Evolutionary conservation across 2,329 filamentous ascomycete species (phyloP), one percentile per base, ranked within the genome.

Genomic region (Fusarium citri): DNA sequence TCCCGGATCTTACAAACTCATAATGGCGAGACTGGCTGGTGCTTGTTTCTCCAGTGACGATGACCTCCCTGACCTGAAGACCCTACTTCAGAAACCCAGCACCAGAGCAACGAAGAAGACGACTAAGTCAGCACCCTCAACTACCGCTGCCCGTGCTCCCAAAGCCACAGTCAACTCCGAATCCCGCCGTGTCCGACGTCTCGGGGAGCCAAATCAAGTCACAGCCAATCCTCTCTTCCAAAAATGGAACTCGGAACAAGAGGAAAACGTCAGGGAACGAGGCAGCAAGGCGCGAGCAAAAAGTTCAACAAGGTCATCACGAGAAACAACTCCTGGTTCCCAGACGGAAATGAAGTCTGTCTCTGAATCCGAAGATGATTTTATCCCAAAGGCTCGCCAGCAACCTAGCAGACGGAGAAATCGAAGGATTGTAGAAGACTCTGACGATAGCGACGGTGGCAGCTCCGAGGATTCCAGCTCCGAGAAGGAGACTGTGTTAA

Each of bases 61-160:
- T 43, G 83, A 84, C 34, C 78, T 84, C 26, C 81, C 83, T 3
- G 80, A 81, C 34, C 60, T 83, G 25, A 76, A 79, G 41, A 75
- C 77, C 4, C 62, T 83, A 11, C 46, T 77, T 23, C 68, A 61
- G 11, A 71, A 58, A 28, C 46, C 70, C 26, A 66, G 28, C 41
- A 45, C 49, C 34, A 67, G 59, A 64, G 55, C 60, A 70, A 68
- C 68, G n/a, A 69, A 56, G n/a, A 48, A 46, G 34, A 34, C 65
- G 59, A 28, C 23, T 48, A 23, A 61, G 43, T 22, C 57, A 42
- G n/a, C 55, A 41, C 46, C 55, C n/a, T 30, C 57, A 11, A 47
- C 63, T n/a, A 59, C 58, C 45, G 70, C 72, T 53, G 40, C 68
- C n/a, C 68, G 73, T 11, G 57, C 74, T 26, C 68, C 73, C 10